These are phyloP conservation scores for Gonium pectorale DNA, from an alignment of 139 green algal species.

Conservation along the genomic window DNA sequence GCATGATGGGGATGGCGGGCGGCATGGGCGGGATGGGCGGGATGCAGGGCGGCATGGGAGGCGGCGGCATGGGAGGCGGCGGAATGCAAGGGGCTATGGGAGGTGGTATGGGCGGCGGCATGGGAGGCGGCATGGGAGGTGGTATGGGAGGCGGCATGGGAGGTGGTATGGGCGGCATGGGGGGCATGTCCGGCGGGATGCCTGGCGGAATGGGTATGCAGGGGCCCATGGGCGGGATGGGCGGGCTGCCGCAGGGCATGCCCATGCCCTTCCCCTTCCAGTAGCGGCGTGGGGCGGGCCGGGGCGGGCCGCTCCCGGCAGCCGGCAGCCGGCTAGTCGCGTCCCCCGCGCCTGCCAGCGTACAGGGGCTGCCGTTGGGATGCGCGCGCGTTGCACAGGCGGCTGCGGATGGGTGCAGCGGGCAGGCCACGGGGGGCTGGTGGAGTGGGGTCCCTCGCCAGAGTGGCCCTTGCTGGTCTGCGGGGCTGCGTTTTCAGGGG, in stretches of 20 bases:
- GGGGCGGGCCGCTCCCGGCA: too few relatives aligned
- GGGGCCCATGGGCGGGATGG: conserved; percentile 11
- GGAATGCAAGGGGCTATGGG: conserved; percentile 6
- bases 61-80: neutral
- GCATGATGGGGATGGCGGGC: conserved; percentile 12
- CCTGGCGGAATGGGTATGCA: conserved; percentile 23
- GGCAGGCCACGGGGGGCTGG: too few relatives aligned
- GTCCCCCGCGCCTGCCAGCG: too few relatives aligned
- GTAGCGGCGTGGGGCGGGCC: neutral
- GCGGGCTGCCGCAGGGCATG: conserved; percentile 15
- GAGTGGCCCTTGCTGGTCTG: too few relatives aligned
- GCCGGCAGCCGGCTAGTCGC: too few relatives aligned
- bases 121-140: neutral
- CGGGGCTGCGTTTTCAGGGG: too few relatives aligned
- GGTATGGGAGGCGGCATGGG: conserved; percentile 10
- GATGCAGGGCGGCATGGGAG: conserved; percentile 7
- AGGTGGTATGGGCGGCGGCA: neutral
- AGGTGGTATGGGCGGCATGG: neutral
- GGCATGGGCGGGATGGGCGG: conserved; percentile 20
- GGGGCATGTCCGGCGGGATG: conserved; percentile 11
- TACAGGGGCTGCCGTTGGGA: too few relatives aligned
- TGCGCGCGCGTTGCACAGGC: too few relatives aligned
- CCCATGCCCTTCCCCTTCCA: conserved; percentile 40
- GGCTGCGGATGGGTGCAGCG: too few relatives aligned
- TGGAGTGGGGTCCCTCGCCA: too few relatives aligned